Percentiles rank a stretch among this genome's conserved stretches.
These are phyloP conservation scores for Buddleja alternifolia DNA, from an alignment of 257 asterid species.

Conservation along the genomic window DNA sequence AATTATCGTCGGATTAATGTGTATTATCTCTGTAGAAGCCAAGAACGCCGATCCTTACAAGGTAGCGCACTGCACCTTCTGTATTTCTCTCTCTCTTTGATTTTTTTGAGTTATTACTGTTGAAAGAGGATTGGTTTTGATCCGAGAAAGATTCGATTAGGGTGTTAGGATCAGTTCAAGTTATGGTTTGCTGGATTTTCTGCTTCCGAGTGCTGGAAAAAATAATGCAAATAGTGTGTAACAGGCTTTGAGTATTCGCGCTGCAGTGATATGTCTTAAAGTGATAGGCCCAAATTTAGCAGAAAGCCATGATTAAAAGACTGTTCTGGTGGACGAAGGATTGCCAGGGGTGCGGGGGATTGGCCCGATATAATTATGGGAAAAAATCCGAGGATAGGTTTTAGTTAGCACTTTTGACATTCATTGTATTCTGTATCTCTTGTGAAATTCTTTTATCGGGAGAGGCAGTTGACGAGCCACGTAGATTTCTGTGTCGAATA, in stretches of 20 bases:
- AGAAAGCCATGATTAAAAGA: too few species aligned
- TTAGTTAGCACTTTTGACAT: too few species aligned
- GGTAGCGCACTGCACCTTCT: constrained; percentile 39
- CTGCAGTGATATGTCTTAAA: neutral
- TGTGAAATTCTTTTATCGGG: too few species aligned
- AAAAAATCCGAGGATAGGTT: too few species aligned
- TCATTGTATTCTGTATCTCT: too few species aligned
- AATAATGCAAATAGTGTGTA: neutral
- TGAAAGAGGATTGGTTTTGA: neutral
- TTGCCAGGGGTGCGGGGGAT: too few species aligned
- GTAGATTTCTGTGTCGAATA: too few species aligned
- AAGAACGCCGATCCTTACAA: constrained; percentile 72
- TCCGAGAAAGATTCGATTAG: neutral
- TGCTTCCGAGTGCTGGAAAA: neutral
- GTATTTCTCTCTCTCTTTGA: too few species aligned
- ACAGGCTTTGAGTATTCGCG: neutral
- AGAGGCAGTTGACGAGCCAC: too few species aligned
- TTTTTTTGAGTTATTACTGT: neutral
- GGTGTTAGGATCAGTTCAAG: neutral
- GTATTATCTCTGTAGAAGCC: constrained; percentile 46
- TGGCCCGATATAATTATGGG: too few species aligned
- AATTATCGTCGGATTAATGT: constrained; percentile 36
- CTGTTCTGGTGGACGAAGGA: too few species aligned
- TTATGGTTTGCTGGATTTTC: neutral
- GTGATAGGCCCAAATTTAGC: too few species aligned